These are phyloP conservation scores for Phylloporus sp. DNA, from an alignment of 768 basidiomycete genomes.

Conservation along the genomic window DNA sequence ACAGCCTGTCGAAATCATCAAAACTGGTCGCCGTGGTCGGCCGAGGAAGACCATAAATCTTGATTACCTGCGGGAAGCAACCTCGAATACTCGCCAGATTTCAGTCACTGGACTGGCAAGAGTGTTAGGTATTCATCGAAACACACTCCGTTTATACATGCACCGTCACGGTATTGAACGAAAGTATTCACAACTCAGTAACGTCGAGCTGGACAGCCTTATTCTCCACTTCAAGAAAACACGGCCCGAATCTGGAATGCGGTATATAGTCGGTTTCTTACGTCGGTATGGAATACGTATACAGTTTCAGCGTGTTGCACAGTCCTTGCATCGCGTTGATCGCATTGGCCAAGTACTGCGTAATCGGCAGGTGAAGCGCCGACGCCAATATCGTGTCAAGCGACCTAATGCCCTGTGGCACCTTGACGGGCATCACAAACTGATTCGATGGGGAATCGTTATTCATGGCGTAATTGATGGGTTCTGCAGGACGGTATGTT, in stretches of 20 bases:
- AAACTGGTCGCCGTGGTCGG: background rate
- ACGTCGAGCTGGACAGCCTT: background rate
- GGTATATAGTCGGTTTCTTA: conserved; percentile 30
- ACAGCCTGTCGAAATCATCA: background rate
- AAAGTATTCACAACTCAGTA: background rate
- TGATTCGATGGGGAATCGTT: too few relatives aligned
- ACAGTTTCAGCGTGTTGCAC: conserved; percentile 17
- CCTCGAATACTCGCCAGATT: conserved; percentile 6
- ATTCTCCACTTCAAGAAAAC: background rate
- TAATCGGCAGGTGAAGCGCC: conserved; percentile 12
- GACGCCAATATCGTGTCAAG: conserved; percentile 30
- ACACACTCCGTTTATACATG: background rate
- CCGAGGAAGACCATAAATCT: conserved; percentile 5
- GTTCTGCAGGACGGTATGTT: too few relatives aligned
- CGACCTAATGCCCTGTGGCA: background rate
- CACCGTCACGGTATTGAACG: background rate
- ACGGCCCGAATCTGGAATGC: conserved; percentile 21
- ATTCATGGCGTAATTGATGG: too few relatives aligned
- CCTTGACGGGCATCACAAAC: background rate
- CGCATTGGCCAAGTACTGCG: conserved; percentile 24
- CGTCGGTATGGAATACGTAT: conserved; percentile 22
- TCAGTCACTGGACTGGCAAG: conserved; percentile 10
- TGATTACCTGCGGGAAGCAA: conserved; percentile 6
- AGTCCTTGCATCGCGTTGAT: conserved; percentile 30
- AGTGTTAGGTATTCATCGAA: background rate